These are phyloP conservation scores for Scleroderma bovista DNA, from an alignment of 768 basidiomycete genomes.

Conservation along the genomic window DNA sequence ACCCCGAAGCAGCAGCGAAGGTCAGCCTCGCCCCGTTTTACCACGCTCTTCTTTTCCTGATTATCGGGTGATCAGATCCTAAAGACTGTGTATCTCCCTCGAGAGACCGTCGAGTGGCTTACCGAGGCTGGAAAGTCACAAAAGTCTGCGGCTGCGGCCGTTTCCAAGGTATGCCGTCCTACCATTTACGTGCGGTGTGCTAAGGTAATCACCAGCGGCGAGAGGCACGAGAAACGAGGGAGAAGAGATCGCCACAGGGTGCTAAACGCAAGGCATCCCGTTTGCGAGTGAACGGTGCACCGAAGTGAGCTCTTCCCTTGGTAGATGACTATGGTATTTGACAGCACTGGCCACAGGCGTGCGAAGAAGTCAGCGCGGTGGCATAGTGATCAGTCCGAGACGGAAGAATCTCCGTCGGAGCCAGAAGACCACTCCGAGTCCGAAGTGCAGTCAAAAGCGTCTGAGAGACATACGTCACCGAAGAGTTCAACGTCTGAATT, in stretches of 20 bases:
- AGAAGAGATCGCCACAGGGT: slow-evolving; percentile 39
- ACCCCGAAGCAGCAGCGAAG: slow-evolving; percentile 58
- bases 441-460: background rate
- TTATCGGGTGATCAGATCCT: slow-evolving; percentile 44
- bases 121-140: slow-evolving; percentile 39
- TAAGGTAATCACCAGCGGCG: slow-evolving; percentile 27
- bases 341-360: slow-evolving; percentile 11
- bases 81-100: slow-evolving; percentile 63
- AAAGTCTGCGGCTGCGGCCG: slow-evolving; percentile 25
- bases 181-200: slow-evolving; percentile 3
- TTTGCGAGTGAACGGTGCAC: slow-evolving; percentile 20
- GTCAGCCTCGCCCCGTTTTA: slow-evolving; percentile 26
- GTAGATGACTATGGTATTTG: background rate
- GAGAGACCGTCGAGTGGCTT: slow-evolving; percentile 54
- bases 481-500: background rate
- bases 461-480: background rate
- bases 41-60: background rate
- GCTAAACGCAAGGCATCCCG: slow-evolving; percentile 51
- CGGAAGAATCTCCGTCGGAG: slow-evolving; percentile 24
- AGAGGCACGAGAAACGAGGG: slow-evolving; percentile 38
- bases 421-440: slow-evolving; percentile 22
- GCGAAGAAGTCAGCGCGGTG: slow-evolving; percentile 26
- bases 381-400: slow-evolving; percentile 29
- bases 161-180: slow-evolving; percentile 21
- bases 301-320: slow-evolving; percentile 16